Evolutionary conservation across 208 protist species (phyloP), one percentile per base, ranked within the genome.

Genomic region (Trypanosoma vivax): DNA sequence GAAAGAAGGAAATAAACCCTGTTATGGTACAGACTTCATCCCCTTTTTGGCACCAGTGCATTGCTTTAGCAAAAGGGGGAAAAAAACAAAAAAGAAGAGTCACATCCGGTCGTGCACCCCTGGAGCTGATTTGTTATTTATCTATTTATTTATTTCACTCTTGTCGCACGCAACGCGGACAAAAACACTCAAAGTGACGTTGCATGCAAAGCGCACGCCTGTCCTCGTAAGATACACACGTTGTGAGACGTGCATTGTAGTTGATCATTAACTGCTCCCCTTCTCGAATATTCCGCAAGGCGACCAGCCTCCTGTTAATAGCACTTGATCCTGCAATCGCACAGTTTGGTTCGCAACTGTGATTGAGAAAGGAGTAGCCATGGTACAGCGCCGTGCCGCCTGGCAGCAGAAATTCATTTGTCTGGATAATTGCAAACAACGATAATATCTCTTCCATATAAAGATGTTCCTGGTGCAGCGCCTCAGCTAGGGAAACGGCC

Each of bases 271-370:
- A 61, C 70, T 94, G 87, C 67, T 94, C 83, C 10, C 83, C 83
- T 48, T 81, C 76, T 7, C 80, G 73, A 21, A 94, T 80, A 38
- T 83, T 76, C 3, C 73, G 67, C 35, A 85, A 51, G 5, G 83
- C 62, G 18, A 88, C 66, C 14, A 94, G 65, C 4, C 61, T 35
- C 0, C 55, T 42, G 31, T 65, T 39, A 21, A 38, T 40, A 19
- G 58, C 69, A 45, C n/a, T 50, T 4, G 48, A 31, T 3, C 65
- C 65, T 37, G 86, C 69, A 4, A 90, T 19, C 3, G 63, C 68
- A 60, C 80, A 88, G 70, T 94, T 94, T 9, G 87, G 87, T 0
- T 81, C 73, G 45, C 87, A 94, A 66, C 87, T 94, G 71, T 94
- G 87, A 41, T 94, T 94, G 9, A 94, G 56, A 50, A 94, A 60